These are phyloP conservation scores for Smittium culicis DNA, from an alignment of 371 early-diverging fungal species.

Conservation along the genomic window DNA sequence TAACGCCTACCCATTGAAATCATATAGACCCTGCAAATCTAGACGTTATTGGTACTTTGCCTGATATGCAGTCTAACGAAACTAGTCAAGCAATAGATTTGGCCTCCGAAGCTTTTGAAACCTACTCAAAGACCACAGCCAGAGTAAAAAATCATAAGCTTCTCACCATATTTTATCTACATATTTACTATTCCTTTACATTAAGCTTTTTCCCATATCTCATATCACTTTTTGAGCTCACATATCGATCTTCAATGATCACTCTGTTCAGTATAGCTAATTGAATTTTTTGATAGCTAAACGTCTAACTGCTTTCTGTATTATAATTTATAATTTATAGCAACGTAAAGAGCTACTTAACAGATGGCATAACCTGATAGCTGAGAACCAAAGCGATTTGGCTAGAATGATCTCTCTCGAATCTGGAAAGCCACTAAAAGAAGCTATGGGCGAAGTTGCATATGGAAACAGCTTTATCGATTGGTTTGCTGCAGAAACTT, in stretches of 20 bases:
- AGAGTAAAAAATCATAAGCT: constrained; percentile 20
- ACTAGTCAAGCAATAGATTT: constrained; percentile 42
- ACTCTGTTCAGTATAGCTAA: constrained; percentile 3
- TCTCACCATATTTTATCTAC: too few species aligned
- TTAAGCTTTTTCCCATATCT: background rate
- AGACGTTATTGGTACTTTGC: constrained; percentile 45
- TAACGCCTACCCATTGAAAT: too few species aligned
- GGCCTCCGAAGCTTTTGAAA: constrained; percentile 42
- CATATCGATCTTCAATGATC: too few species aligned
- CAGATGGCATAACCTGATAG: constrained; percentile 58
- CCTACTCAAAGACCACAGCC: constrained; percentile 48
- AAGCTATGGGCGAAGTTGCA: constrained; percentile 49
- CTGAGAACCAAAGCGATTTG: constrained; percentile 54
- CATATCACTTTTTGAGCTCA: background rate
- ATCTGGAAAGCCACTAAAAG: constrained; percentile 43
- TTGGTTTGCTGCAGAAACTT: constrained; percentile 82
- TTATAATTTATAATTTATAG: constrained; percentile 21
- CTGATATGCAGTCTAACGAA: constrained; percentile 51
- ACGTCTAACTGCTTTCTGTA: background rate
- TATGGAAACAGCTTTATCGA: constrained; percentile 68
- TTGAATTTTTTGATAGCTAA: background rate
- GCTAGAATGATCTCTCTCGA: constrained; percentile 64
- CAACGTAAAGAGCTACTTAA: constrained; percentile 44
- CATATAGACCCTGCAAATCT: constrained; percentile 60
- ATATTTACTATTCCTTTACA: constrained; percentile 1